Conservation (phyloP, 179 eudicot genomes). For the Silene coronaria region DNA sequence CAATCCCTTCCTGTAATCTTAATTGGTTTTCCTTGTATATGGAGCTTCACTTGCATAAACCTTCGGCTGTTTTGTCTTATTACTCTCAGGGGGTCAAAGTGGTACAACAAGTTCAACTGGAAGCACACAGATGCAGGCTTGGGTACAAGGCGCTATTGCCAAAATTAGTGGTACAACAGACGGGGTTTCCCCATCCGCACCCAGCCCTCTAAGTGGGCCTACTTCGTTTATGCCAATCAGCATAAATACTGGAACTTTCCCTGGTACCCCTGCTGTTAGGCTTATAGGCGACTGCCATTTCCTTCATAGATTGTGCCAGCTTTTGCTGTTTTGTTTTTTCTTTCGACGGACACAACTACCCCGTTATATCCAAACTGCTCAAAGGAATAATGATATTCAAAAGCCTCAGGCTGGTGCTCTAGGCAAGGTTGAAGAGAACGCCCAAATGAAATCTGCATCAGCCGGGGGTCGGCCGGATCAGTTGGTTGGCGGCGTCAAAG, state of each 20-base stretch:
- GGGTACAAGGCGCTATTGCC: conserved; percentile 99
- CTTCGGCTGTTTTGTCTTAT: neutral
- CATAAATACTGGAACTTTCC: conserved; percentile 95
- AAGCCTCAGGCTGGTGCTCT: conserved; percentile 55
- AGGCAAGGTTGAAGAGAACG: conserved; percentile 63
- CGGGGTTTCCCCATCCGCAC: conserved; percentile 59
- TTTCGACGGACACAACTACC: conserved; percentile 70
- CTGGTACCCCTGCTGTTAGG: conserved; percentile 98
- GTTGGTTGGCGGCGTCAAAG: conserved; percentile 51
- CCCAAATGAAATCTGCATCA: conserved; percentile 47
- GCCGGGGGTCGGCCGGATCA: conserved; percentile 46
- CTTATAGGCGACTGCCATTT: conserved; percentile 95
- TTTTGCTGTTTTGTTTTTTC: conserved; percentile 86
- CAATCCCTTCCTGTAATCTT: neutral
- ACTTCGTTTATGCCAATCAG: conserved; percentile 88
- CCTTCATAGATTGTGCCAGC: conserved; percentile 89
- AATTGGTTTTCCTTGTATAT: neutral
- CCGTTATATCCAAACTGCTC: conserved; percentile 56
- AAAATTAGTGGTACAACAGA: conserved; percentile 86
- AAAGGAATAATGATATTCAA: conserved; percentile 59
- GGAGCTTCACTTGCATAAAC: neutral
- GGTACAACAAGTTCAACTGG: conserved; percentile 79
- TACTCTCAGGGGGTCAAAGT: conserved; percentile 60
- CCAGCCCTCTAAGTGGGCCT: conserved; percentile 69
- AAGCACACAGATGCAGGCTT: conserved; percentile 92